Evolutionary conservation across 179 eudicot genomes (phyloP).

Genomic region (Kewa caespitosa): DNA sequence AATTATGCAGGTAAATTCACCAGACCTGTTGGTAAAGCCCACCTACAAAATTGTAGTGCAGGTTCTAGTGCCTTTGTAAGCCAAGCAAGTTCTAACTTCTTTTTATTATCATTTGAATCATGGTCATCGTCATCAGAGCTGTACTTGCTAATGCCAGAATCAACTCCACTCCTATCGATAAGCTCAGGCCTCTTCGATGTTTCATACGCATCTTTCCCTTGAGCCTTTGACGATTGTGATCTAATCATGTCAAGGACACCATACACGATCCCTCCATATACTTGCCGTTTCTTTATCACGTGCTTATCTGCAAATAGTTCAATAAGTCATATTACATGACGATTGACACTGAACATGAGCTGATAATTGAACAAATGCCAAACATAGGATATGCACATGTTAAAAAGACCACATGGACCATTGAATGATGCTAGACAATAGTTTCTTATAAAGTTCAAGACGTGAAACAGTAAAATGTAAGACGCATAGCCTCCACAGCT

Average conservation of each 20-base stretch:
- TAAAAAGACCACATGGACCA: neutral
- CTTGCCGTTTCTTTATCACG: constrained; percentile 39
- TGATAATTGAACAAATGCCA: neutral
- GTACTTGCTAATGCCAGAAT: constrained; percentile 34
- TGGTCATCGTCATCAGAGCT: constrained; percentile 67
- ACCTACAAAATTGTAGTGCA: constrained; percentile 65
- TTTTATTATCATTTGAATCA: constrained; percentile 48
- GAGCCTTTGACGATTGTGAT: constrained; percentile 51
- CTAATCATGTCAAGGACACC: constrained; percentile 49
- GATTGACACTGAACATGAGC: neutral
- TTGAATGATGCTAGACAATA: neutral
- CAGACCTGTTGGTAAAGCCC: constrained; percentile 83
- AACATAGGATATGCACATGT: neutral
- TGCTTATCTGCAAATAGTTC: constrained; percentile 41
- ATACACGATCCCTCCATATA: constrained; percentile 40
- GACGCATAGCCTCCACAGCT: neutral
- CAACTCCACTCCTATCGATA: constrained; percentile 26
- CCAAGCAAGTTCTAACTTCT: constrained; percentile 78
- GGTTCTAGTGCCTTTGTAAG: constrained; percentile 81
- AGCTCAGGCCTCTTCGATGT: constrained; percentile 31
- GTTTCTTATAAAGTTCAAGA: no score
- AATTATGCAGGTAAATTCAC: constrained; percentile 12
- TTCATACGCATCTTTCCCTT: constrained; percentile 32
- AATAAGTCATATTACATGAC: constrained; percentile 3
- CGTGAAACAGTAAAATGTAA: neutral